Conservation (phyloP, 495 filamentous ascomycete species). For the Podospora australis region DNA sequence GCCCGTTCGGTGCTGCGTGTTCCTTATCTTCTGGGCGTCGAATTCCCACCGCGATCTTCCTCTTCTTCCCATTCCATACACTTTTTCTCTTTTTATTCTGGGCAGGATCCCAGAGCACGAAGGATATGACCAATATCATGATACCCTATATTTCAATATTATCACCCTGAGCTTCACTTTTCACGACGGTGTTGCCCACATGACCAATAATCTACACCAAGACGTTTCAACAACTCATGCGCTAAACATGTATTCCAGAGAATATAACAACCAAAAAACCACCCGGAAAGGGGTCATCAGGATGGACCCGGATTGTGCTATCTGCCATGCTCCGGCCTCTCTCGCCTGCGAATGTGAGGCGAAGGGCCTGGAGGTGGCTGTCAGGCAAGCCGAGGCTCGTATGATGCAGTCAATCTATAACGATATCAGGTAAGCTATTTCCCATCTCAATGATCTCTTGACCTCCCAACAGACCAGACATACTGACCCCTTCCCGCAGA, state of each 20-base stretch:
- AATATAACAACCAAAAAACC: constrained; percentile 19
- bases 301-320: constrained; percentile 67
- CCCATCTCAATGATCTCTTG: neutral
- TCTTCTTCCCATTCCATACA: constrained; percentile 18
- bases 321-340: constrained; percentile 58
- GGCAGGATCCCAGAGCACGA: constrained; percentile 24
- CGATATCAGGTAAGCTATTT: constrained; percentile 53
- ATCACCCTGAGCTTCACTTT: constrained; percentile 17
- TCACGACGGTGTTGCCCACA: constrained; percentile 11
- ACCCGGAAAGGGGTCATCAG: constrained; percentile 44
- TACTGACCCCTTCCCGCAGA: constrained; percentile 32
- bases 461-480: neutral
- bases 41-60: constrained; percentile 17
- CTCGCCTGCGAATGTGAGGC: constrained; percentile 63
- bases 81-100: constrained; percentile 18
- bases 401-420: constrained; percentile 57
- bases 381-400: constrained; percentile 57
- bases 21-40: constrained; percentile 10
- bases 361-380: constrained; percentile 58
- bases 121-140: constrained; percentile 29
- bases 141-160: constrained; percentile 20
- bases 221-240: constrained; percentile 24
- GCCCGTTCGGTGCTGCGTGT: constrained; percentile 10
- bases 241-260: constrained; percentile 49
- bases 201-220: constrained; percentile 23